Percentiles rank a stretch among this genome's conserved stretches.
Evolutionary conservation across 2,329 filamentous ascomycete genomes (phyloP).

Genomic region (Colletotrichum limetticola): DNA sequence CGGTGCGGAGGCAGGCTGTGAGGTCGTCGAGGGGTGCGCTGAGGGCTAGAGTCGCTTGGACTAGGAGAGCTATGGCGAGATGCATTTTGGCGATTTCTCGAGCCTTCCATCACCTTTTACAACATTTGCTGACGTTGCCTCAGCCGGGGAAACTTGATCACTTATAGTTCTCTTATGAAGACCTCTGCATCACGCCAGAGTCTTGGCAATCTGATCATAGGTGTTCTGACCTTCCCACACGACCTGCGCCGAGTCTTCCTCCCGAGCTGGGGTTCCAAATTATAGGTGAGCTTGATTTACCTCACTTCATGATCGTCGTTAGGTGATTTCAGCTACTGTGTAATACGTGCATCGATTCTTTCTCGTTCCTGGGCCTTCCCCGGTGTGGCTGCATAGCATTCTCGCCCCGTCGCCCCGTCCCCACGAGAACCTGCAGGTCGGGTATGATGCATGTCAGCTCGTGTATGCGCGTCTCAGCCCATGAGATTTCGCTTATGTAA

Average conservation of each 20-base stretch:
- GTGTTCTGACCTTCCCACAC: neutral
- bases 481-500: neutral
- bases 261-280: too few species aligned
- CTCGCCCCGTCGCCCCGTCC: neutral
- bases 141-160: neutral
- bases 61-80: neutral
- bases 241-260: neutral
- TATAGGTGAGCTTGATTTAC: neutral
- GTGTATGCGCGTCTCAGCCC: conserved; percentile 20
- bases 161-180: rapidly evolving
- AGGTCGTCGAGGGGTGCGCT: conserved; percentile 7
- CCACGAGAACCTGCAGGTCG: neutral
- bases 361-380: too few species aligned
- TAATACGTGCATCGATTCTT: too few species aligned
- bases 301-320: neutral
- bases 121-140: too few species aligned
- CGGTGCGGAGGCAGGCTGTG: conserved; percentile 38
- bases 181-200: neutral
- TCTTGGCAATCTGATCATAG: neutral
- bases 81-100: neutral
- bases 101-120: neutral
- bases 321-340: neutral
- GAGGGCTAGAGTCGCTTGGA: neutral
- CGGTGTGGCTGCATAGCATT: neutral
- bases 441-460: conserved; percentile 16